Percentiles rank a stretch among this genome's conserved stretches.
phyloP scores from a whole-genome alignment of 2,329 filamentous ascomycete species.

The Botrytis aclada region DNA sequence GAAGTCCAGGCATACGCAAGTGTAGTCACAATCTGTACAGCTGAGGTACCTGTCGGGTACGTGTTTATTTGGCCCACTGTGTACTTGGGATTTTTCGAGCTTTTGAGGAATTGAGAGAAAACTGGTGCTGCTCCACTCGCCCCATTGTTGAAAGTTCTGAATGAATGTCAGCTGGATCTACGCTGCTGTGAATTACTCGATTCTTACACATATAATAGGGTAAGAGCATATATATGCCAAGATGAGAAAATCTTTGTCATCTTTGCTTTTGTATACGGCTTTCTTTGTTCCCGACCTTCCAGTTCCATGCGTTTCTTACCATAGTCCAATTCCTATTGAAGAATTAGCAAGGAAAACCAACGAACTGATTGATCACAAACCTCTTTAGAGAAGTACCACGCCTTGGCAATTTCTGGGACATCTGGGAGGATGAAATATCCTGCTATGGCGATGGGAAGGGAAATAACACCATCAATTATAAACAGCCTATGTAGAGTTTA shows the following conservation, averaged over 20 bases:
- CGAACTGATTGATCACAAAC: slow-evolving; percentile 10
- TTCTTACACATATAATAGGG: slow-evolving; percentile 25
- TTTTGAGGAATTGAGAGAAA: slow-evolving; percentile 46
- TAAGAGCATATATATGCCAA: slow-evolving; percentile 43
- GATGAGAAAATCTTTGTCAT: slow-evolving; percentile 38
- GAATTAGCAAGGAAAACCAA: slow-evolving; percentile 21
- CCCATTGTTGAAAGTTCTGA: slow-evolving; percentile 15
- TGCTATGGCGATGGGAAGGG: slow-evolving; percentile 35
- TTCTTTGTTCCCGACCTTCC: slow-evolving; percentile 40
- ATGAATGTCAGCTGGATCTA: background rate
- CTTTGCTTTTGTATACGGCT: slow-evolving; percentile 40
- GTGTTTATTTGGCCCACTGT: slow-evolving; percentile 37
- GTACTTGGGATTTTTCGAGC: slow-evolving; percentile 38
- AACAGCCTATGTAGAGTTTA: slow-evolving; percentile 39
- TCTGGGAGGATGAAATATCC: slow-evolving; percentile 36
- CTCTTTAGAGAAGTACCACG: slow-evolving; percentile 19
- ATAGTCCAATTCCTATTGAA: slow-evolving; percentile 13
- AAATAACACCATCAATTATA: slow-evolving; percentile 41
- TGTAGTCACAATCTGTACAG: slow-evolving; percentile 29
- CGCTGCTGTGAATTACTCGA: too few species aligned
- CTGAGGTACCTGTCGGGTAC: slow-evolving; percentile 35
- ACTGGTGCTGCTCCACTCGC: slow-evolving; percentile 22
- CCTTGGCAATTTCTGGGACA: slow-evolving; percentile 37
- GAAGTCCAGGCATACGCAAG: slow-evolving; percentile 36
- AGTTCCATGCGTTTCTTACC: slow-evolving; percentile 32